These are phyloP conservation scores for Globisporangium nodosum DNA, from an alignment of 352 stramenopile species.

Conservation along the genomic window DNA sequence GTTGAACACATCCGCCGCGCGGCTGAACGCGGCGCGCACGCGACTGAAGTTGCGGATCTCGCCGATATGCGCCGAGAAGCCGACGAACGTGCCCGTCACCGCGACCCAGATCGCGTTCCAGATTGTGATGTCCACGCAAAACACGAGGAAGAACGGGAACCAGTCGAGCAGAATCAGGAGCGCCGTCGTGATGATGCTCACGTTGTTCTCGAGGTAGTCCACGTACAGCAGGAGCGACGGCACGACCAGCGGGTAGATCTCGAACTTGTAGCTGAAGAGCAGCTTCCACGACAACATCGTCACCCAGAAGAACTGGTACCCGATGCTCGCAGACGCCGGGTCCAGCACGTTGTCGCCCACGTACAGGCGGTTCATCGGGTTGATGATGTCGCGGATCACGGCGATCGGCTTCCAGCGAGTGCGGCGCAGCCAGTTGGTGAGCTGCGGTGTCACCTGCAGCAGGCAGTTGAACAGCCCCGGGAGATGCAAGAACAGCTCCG, in stretches of 20 bases:
- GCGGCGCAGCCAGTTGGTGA: constrained; percentile 79
- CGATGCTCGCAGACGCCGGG: constrained; percentile 82
- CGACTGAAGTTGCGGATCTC: constrained; percentile 93
- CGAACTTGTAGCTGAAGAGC: constrained; percentile 98
- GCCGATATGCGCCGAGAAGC: constrained; percentile 95
- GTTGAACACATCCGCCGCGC: constrained; percentile 84
- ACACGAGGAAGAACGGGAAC: constrained; percentile 97
- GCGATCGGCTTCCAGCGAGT: constrained; percentile 62
- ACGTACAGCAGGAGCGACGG: constrained; percentile 95
- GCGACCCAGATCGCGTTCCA: constrained; percentile 97
- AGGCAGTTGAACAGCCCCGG: constrained; percentile 66
- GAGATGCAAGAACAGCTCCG: constrained; percentile 49
- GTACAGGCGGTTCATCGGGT: constrained; percentile 96
- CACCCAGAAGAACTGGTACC: constrained; percentile 95
- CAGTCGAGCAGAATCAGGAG: constrained; percentile 95
- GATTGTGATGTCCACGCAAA: constrained; percentile 98
- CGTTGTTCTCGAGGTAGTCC: constrained; percentile 91
- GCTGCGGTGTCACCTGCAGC: constrained; percentile 68
- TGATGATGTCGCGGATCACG: constrained; percentile 79
- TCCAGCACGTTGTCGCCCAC: constrained; percentile 96
- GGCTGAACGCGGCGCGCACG: constrained; percentile 83
- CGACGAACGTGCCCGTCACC: constrained; percentile 94
- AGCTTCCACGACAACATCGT: constrained; percentile 95
- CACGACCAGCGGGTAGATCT: constrained; percentile 94
- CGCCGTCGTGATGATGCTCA: constrained; percentile 77